These are phyloP conservation scores for Phytophthora crassamura DNA, from an alignment of 352 stramenopile genomes.

Conservation along the genomic window DNA sequence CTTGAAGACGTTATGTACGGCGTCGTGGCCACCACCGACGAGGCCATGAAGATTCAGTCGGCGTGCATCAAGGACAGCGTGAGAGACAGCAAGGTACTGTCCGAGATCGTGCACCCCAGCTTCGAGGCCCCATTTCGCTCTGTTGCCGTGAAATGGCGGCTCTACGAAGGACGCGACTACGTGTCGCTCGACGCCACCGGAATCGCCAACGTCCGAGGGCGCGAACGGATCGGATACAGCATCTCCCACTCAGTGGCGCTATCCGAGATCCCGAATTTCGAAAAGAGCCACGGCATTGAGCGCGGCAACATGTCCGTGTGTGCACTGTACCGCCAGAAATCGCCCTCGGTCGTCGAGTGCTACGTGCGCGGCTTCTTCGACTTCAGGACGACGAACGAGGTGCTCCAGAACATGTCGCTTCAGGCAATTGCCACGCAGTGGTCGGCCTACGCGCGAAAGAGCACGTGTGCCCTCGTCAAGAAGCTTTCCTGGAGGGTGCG, in stretches of 20 bases:
- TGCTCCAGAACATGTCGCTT: conserved; percentile 39
- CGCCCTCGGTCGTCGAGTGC: conserved; percentile 45
- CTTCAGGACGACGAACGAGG: conserved; percentile 38
- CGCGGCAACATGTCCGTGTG: conserved; percentile 58
- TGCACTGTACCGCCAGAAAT: conserved; percentile 47
- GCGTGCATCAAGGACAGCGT: conserved; percentile 58
- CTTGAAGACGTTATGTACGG: conserved; percentile 63
- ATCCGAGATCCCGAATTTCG: conserved; percentile 40
- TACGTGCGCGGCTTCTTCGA: conserved; percentile 57
- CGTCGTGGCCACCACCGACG: conserved; percentile 42
- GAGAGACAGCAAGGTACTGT: conserved; percentile 57
- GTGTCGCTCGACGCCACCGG: conserved; percentile 47
- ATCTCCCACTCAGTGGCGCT: conserved; percentile 54
- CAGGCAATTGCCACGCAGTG: conserved; percentile 42
- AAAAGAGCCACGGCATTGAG: conserved; percentile 37
- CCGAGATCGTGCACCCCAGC: conserved; percentile 53
- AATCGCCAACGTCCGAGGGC: conserved; percentile 25
- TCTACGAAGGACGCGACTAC: conserved; percentile 46
- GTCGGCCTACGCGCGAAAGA: conserved; percentile 42
- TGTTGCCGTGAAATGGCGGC: conserved; percentile 47
- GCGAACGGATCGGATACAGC: conserved; percentile 49
- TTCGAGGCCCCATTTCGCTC: conserved; percentile 60
- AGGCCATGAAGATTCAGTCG: conserved; percentile 56
- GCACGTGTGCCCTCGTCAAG: conserved; percentile 42
- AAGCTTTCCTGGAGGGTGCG: conserved; percentile 44